Percentiles rank a stretch among this genome's conserved stretches.
phyloP scores from a whole-genome alignment of 2,329 filamentous ascomycete species.

The Moelleriella libera region DNA sequence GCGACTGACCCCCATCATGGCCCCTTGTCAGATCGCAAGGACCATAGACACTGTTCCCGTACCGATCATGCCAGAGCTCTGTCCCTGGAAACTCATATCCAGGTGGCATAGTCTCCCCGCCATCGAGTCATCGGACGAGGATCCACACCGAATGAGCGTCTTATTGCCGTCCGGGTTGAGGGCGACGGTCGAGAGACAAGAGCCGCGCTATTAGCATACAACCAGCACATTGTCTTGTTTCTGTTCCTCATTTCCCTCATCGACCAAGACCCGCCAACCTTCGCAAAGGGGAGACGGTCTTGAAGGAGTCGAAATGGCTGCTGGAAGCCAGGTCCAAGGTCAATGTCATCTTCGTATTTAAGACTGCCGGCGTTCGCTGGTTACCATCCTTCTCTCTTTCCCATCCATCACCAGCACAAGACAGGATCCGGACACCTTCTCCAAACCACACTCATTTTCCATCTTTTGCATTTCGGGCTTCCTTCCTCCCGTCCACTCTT shows the following conservation, averaged over 20 bases:
- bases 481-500: conserved; percentile 9
- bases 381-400: not conserved
- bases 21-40: conserved; percentile 2
- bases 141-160: not conserved
- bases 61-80: not conserved
- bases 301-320: not conserved
- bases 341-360: conserved; percentile 7
- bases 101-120: not conserved
- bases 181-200: conserved; percentile 1
- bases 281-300: not conserved
- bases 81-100: not conserved
- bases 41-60: conserved; percentile 5
- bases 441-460: conserved; percentile 3
- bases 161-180: not conserved
- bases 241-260: conserved; percentile 8
- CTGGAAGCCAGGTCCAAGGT: not conserved
- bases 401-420: conserved; percentile 4
- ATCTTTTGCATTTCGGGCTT: not conserved
- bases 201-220: not conserved
- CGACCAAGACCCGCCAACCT: conserved; percentile 2
- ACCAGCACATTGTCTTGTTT: conserved; percentile 1
- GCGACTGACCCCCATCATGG: not conserved
- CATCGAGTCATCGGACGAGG: not conserved
- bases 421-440: conserved; percentile 3
- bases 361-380: conserved; percentile 6